Conservation (phyloP, 2,329 filamentous ascomycete genomes). For the Aspergillus nomiae region DNA sequence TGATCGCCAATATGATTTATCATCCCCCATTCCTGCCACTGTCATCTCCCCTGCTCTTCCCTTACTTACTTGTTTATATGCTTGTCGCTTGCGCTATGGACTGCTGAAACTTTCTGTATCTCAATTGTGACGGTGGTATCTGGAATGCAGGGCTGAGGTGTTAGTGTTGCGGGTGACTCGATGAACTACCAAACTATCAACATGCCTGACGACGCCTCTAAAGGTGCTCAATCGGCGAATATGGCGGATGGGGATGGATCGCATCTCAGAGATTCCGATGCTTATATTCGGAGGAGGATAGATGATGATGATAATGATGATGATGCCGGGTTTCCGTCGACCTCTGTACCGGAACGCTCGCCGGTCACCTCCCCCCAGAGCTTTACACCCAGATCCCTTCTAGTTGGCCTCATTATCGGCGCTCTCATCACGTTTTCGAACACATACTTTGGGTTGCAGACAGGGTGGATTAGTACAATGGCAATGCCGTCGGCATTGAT, state of each 20-base stretch:
- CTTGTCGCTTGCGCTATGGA: not conserved
- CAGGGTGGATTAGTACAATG: conserved; percentile 83
- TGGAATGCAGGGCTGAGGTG: conserved; percentile 6
- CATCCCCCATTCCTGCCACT: conserved; percentile 7
- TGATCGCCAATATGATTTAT: not conserved
- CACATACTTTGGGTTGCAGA: conserved; percentile 98
- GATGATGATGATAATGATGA: not conserved
- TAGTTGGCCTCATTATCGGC: conserved; percentile 80
- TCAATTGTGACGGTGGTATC: not conserved
- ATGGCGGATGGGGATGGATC: conserved; percentile 9
- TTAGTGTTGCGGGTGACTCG: conserved; percentile 8
- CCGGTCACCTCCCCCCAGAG: conserved; percentile 51
- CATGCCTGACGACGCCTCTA: conserved; percentile 32
- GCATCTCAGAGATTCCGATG: conserved; percentile 7
- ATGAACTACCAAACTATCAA: conserved; percentile 43
- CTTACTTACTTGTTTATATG: not conserved
- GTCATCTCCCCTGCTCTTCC: not conserved
- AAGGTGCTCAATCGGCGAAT: conserved; percentile 8
- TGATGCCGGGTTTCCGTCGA: conserved; percentile 2
- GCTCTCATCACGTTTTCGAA: conserved; percentile 94
- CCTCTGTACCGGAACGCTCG: conserved; percentile 3
- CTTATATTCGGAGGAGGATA: not conserved
- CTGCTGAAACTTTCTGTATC: not conserved
- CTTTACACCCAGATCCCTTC: conserved; percentile 81
- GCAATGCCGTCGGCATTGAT: conserved; percentile 94